Percentiles rank a stretch among this genome's conserved stretches.
Conservation (phyloP, 202 grass and related monocot genomes). For the Zoysia matrella region DNA sequence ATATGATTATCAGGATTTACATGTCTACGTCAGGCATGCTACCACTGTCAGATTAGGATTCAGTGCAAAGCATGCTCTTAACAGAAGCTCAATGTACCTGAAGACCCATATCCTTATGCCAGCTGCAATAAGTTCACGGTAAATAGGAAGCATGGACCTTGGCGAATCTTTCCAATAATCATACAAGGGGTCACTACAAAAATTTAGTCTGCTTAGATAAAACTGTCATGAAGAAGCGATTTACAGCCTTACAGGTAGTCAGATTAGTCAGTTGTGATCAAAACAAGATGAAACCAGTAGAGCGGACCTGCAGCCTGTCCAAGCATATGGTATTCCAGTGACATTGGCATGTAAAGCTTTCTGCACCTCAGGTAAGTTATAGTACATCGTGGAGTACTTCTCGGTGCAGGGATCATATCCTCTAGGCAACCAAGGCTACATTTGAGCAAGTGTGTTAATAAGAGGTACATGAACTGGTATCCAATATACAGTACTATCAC, state of each 20-base stretch:
- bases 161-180: conserved; percentile 72
- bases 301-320: conserved; percentile 65
- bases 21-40: neutral
- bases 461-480: conserved; percentile 4
- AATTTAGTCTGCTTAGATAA: neutral
- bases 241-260: neutral
- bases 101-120: conserved; percentile 80
- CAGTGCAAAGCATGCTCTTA: neutral
- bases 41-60: neutral
- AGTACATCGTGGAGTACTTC: conserved; percentile 63
- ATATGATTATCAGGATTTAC: conserved; percentile 17
- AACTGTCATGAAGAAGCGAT: neutral
- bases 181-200: conserved; percentile 55
- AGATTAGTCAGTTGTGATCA: conserved; percentile 6
- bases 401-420: conserved; percentile 80
- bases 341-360: conserved; percentile 77
- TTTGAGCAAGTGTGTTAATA: conserved; percentile 21
- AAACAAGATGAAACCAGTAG: conserved; percentile 36
- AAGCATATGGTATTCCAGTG: conserved; percentile 69
- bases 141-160: conserved; percentile 78
- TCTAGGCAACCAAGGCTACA: conserved; percentile 74
- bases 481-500: neutral
- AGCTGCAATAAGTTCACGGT: conserved; percentile 70
- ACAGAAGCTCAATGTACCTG: conserved; percentile 55
- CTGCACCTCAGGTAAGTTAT: conserved; percentile 77